These are phyloP conservation scores for Gossypium thurberi DNA, from an alignment of 345 rosid genomes.

Conservation along the genomic window DNA sequence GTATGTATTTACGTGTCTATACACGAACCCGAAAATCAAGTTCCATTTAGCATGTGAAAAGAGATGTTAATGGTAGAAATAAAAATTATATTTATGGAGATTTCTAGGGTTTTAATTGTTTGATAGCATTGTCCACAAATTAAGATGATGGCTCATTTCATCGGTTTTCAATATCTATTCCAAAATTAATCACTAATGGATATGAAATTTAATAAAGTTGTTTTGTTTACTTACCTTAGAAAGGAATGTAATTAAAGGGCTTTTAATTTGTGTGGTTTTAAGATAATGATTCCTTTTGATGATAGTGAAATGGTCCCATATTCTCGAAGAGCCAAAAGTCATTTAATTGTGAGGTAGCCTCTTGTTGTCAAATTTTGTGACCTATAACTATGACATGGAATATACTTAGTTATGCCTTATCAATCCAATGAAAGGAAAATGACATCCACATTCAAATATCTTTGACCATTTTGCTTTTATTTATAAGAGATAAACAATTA, in stretches of 20 bases:
- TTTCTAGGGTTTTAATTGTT: neutral
- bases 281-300: conserved; percentile 61
- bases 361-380: conserved; percentile 28
- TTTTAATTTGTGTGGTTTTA: conserved; percentile 45
- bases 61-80: neutral
- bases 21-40: neutral
- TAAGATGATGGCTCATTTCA: conserved; percentile 18
- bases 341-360: conserved; percentile 33
- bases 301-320: conserved; percentile 45
- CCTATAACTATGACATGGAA: conserved; percentile 24
- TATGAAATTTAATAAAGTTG: conserved; percentile 32
- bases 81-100: neutral
- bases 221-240: conserved; percentile 47
- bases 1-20: neutral
- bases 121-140: conserved; percentile 26
- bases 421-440: conserved; percentile 25
- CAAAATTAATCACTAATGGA: conserved; percentile 33
- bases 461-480: neutral
- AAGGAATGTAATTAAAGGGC: conserved; percentile 39
- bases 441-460: conserved; percentile 28
- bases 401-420: conserved; percentile 34
- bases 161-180: conserved; percentile 23
- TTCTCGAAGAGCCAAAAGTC: conserved; percentile 26
- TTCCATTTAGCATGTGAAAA: conserved; percentile 5
- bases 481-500: neutral